These are phyloP conservation scores for Rhodotorula mucilaginosa DNA, from an alignment of 1,284 basidiomycete genomes.

Conservation along the genomic window DNA sequence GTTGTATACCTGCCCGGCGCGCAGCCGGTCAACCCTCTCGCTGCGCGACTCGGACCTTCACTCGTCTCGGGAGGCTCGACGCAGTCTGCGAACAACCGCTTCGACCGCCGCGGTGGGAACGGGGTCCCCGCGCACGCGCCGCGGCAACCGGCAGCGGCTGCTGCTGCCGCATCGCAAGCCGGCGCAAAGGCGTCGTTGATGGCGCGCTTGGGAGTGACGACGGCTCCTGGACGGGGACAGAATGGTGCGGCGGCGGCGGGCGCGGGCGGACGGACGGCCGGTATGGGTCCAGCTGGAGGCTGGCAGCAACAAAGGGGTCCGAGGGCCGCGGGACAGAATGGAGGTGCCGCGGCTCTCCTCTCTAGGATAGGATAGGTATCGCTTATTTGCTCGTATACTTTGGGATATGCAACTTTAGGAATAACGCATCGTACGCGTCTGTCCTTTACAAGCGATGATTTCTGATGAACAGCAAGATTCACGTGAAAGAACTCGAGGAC, in stretches of 20 bases:
- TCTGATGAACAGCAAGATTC: background rate
- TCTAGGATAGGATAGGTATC: background rate
- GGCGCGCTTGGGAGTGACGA: conserved; percentile 6
- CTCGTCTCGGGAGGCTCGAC: background rate
- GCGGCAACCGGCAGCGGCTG: too few species aligned
- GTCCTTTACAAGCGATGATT: too few species aligned
- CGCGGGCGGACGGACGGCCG: background rate
- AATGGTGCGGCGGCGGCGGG: too few species aligned
- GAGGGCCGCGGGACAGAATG: too few species aligned
- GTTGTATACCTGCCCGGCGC: background rate
- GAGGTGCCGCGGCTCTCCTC: background rate
- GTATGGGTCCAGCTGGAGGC: too few species aligned
- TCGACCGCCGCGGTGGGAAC: background rate
- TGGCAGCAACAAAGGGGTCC: background rate
- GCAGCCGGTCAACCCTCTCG: background rate
- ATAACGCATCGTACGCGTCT: too few species aligned
- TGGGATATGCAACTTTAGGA: too few species aligned
- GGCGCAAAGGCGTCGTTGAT: background rate
- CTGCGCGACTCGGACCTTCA: background rate
- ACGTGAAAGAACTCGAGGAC: background rate
- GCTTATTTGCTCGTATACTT: too few species aligned
- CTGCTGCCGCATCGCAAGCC: background rate
- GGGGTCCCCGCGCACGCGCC: too few species aligned
- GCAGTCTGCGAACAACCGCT: background rate
- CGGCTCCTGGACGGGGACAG: background rate